These are phyloP conservation scores for Erythrobasidium hasegawianum DNA, from an alignment of 1,284 basidiomycete genomes.

Conservation along the genomic window DNA sequence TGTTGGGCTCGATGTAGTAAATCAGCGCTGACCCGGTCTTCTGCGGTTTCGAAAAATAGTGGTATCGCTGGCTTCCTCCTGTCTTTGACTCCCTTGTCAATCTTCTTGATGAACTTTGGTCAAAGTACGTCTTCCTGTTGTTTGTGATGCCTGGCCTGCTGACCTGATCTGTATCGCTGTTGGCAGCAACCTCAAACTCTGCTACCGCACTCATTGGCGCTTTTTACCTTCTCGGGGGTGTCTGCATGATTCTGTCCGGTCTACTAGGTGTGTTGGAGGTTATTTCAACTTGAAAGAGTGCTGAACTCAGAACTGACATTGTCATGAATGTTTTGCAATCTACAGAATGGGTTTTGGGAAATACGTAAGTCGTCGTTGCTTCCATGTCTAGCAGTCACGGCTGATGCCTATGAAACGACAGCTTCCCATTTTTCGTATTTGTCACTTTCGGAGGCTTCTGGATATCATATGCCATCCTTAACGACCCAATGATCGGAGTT, in stretches of 20 bases:
- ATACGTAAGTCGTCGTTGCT: not conserved
- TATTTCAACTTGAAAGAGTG: too few relatives aligned
- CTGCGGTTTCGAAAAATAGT: too few relatives aligned
- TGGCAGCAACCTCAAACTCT: conserved; percentile 10
- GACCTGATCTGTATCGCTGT: too few relatives aligned
- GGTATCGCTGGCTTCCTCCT: conserved; percentile 29
- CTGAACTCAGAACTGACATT: too few relatives aligned
- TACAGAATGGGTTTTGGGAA: conserved; percentile 35
- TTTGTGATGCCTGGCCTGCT: too few relatives aligned
- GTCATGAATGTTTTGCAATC: too few relatives aligned
- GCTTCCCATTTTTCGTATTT: conserved; percentile 24
- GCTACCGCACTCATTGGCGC: conserved; percentile 25
- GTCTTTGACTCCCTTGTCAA: conserved; percentile 8
- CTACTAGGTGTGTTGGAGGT: conserved; percentile 7
- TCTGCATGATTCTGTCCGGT: conserved; percentile 37
- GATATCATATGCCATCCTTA: conserved; percentile 19
- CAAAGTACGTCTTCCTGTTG: conserved; percentile 5
- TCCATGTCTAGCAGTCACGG: not conserved
- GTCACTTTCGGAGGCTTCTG: conserved; percentile 40
- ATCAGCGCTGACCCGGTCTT: too few relatives aligned
- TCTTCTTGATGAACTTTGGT: conserved; percentile 30
- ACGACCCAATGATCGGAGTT: conserved; percentile 21
- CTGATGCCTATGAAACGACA: not conserved
- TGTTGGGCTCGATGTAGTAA: too few relatives aligned
- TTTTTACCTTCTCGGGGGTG: conserved; percentile 33